phyloP scores from a whole-genome alignment of 345 rosid genomes.

The Mangifera indica region DNA sequence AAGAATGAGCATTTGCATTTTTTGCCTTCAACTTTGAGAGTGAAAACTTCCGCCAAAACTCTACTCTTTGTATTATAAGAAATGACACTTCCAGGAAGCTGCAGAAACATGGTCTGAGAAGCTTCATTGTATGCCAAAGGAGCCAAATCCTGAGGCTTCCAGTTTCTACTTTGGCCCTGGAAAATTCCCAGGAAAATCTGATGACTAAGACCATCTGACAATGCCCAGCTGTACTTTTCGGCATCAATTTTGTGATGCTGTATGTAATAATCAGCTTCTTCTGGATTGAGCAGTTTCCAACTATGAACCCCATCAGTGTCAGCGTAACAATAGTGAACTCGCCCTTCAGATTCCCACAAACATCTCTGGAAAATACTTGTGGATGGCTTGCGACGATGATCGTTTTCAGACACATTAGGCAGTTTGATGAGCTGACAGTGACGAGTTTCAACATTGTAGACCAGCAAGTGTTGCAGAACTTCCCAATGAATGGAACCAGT shows the following conservation, averaged over 20 bases:
- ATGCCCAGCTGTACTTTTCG: slow-evolving; percentile 19
- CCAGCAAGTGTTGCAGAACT: slow-evolving; percentile 19
- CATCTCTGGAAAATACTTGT: background rate
- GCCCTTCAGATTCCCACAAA: slow-evolving; percentile 26
- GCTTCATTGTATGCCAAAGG: slow-evolving; percentile 16
- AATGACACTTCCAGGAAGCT: slow-evolving; percentile 18
- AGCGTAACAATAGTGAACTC: slow-evolving; percentile 16
- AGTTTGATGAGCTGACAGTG: slow-evolving; percentile 10
- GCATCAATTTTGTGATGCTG: slow-evolving; percentile 5
- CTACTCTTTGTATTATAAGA: slow-evolving; percentile 16
- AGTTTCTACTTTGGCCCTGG: background rate
- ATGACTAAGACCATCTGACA: slow-evolving; percentile 12
- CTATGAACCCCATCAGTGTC: slow-evolving; percentile 25
- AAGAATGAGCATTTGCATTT: slow-evolving; percentile 15
- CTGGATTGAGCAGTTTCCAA: slow-evolving; percentile 22
- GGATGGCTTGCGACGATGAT: background rate
- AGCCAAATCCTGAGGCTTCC: slow-evolving; percentile 9
- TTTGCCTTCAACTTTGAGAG: background rate
- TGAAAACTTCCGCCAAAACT: slow-evolving; percentile 12
- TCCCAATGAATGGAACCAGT: slow-evolving; percentile 25
- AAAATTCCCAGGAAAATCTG: background rate
- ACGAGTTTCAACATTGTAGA: slow-evolving; percentile 11
- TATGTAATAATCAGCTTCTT: slow-evolving; percentile 15
- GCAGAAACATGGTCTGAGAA: slow-evolving; percentile 19
- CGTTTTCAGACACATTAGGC: background rate